Percentiles rank a stretch among this genome's conserved stretches.
Evolutionary conservation across 1,284 basidiomycete species (phyloP).

Genomic region (Athelia sp.): DNA sequence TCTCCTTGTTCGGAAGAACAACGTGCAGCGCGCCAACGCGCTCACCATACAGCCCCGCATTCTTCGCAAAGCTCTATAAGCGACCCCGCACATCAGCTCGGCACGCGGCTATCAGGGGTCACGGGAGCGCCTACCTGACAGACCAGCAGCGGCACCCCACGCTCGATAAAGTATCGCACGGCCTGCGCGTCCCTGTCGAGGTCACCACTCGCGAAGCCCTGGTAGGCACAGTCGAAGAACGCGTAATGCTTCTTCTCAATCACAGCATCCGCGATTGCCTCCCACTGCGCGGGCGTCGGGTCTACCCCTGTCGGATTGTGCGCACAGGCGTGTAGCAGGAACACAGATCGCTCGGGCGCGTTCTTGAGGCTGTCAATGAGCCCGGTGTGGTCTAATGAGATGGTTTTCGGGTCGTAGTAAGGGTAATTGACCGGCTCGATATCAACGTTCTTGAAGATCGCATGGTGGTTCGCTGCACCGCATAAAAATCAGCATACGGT

Average conservation of each 20-base stretch:
- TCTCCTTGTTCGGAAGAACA: constrained; percentile 55
- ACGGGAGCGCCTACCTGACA: constrained; percentile 61
- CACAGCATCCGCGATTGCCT: constrained; percentile 73
- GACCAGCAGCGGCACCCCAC: constrained; percentile 74
- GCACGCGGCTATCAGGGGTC: neutral
- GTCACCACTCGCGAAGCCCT: constrained; percentile 88
- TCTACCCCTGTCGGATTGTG: constrained; percentile 97
- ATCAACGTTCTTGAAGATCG: constrained; percentile 83
- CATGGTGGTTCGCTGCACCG: constrained; percentile 78
- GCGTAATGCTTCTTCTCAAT: constrained; percentile 77
- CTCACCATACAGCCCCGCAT: constrained; percentile 91
- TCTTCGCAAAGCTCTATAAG: constrained; percentile 88
- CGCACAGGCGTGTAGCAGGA: constrained; percentile 91
- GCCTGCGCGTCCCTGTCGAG: constrained; percentile 74
- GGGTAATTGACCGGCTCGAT: constrained; percentile 80
- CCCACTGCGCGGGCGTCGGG: constrained; percentile 88
- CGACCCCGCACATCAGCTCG: neutral
- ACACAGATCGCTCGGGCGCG: constrained; percentile 74
- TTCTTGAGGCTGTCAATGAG: constrained; percentile 62
- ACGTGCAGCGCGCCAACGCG: constrained; percentile 85
- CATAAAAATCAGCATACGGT: too few species aligned
- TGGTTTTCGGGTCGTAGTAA: constrained; percentile 89
- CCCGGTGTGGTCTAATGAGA: constrained; percentile 81
- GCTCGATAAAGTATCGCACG: constrained; percentile 71
- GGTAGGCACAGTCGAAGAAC: constrained; percentile 96